Evolutionary conservation across 2,329 filamentous ascomycete species (phyloP), one percentile per base, ranked within the genome.

Genomic region (Colletotrichum godetiae): DNA sequence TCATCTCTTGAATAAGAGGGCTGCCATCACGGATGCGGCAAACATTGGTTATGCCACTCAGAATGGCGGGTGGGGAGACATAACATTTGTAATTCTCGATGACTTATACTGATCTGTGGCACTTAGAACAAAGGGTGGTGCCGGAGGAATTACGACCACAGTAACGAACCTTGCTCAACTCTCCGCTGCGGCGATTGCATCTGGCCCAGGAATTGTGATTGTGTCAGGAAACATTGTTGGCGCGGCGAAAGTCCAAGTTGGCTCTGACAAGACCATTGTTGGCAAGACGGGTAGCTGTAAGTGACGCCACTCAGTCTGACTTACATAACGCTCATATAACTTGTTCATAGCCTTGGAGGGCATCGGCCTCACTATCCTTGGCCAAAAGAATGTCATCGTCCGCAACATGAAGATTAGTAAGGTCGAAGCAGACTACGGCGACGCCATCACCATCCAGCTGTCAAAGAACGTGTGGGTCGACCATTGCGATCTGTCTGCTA

Each of bases 401-500:
- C 85, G 88, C 5, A 91, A 91, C 83, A 77, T 91, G 76, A 87
- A 86, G 70, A 88, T 90, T 73, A 81, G 85, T 68, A 88, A 88
- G 77, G 87, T 90, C 42, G 79, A 86, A 13, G 88, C 88, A 1
- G 80, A 82, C 31, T 85, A 88, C 66, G 89, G 89, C 22, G 90
- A 91, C 75, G 88, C 86, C 58, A 86, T 91, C 75, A 87, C 85
- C 67, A 87, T 91, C 64, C 86, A 90, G 78, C 78, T 77, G 3
- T 84, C 86, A 57, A 87, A 79, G 68, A 90, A 90, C 71, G 84
- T 89, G 75, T 92, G 90, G 90, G 82, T 92, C 61, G 90, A 92
- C 81, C 90, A 92, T 82, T 85, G 86, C 78, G 90, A 92, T 74
- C 84, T 92, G 13, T 89, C 86, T 6, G 89, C 88, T n/a, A 73